These are phyloP conservation scores for Gossypium sturtianum DNA, from an alignment of 345 rosid genomes.

Conservation along the genomic window DNA sequence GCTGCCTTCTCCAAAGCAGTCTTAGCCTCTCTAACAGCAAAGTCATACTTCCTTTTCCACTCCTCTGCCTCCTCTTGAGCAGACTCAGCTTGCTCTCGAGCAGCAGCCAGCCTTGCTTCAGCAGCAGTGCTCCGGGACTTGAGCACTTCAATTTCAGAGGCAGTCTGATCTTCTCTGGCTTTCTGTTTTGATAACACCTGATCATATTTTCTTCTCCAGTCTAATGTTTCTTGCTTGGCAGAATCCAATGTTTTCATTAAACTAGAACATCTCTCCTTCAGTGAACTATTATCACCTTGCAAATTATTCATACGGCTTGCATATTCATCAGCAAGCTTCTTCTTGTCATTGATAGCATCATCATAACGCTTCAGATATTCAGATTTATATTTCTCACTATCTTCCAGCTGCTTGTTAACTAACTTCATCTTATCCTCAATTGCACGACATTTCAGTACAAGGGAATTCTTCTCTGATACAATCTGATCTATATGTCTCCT, in stretches of 20 bases:
- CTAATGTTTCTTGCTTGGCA: conserved; percentile 58
- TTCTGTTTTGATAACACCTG: conserved; percentile 62
- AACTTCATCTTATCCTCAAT: conserved; percentile 78
- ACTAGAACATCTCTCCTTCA: conserved; percentile 79
- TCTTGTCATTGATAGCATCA: conserved; percentile 91
- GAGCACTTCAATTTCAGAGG: conserved; percentile 72
- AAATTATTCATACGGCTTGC: conserved; percentile 60
- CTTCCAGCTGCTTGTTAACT: conserved; percentile 76
- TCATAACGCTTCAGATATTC: conserved; percentile 87
- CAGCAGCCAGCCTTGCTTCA: conserved; percentile 96
- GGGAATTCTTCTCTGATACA: conserved; percentile 80
- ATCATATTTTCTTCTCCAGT: conserved; percentile 75
- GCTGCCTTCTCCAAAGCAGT: conserved; percentile 93
- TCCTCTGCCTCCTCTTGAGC: conserved; percentile 91
- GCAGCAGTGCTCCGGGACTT: conserved; percentile 82
- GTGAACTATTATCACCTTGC: conserved; percentile 67
- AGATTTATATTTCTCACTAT: conserved; percentile 74
- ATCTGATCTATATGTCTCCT: conserved; percentile 73
- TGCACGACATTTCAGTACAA: conserved; percentile 67
- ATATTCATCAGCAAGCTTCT: conserved; percentile 79
- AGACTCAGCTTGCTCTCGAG: conserved; percentile 75
- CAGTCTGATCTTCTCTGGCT: conserved; percentile 65
- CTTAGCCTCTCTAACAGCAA: conserved; percentile 82
- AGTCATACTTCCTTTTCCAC: conserved; percentile 90
- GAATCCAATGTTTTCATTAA: conserved; percentile 69